Conservation (phyloP, 2,329 filamentous ascomycete species). For the Ophiocordyceps camponoti-rufipedis region DNA sequence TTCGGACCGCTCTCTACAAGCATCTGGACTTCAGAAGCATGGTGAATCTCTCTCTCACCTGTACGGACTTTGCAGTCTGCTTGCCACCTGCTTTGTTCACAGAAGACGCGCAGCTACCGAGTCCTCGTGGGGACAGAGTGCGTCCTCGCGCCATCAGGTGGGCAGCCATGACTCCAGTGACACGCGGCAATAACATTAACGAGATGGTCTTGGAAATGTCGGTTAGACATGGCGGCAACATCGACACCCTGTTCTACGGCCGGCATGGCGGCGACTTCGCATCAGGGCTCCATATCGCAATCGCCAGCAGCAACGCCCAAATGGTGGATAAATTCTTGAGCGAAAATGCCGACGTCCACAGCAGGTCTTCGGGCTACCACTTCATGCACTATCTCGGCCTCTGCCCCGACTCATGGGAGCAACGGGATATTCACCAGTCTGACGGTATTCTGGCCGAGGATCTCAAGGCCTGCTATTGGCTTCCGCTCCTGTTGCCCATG, state of each 20-base stretch:
- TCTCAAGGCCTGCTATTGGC: not conserved
- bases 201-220: not conserved
- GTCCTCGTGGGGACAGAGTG: not conserved
- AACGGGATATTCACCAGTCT: not conserved
- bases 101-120: not conserved
- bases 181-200: not conserved
- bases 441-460: not conserved
- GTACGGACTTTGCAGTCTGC: not conserved
- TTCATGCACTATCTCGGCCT: not conserved
- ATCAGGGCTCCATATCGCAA: not conserved
- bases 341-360: not conserved
- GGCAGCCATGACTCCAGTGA: not conserved
- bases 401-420: not conserved
- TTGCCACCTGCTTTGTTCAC: not conserved
- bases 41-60: not conserved
- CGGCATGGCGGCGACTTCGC: not conserved
- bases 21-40: not conserved
- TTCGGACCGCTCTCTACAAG: not conserved
- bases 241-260: not conserved
- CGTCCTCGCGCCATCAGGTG: not conserved
- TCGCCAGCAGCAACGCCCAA: not conserved
- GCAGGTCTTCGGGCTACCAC: not conserved
- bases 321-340: not conserved
- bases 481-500: slow-evolving; percentile 1
- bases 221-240: not conserved